Evolutionary conservation across 441 rosid genomes (phyloP).

Genomic region (Manihot esculenta): DNA sequence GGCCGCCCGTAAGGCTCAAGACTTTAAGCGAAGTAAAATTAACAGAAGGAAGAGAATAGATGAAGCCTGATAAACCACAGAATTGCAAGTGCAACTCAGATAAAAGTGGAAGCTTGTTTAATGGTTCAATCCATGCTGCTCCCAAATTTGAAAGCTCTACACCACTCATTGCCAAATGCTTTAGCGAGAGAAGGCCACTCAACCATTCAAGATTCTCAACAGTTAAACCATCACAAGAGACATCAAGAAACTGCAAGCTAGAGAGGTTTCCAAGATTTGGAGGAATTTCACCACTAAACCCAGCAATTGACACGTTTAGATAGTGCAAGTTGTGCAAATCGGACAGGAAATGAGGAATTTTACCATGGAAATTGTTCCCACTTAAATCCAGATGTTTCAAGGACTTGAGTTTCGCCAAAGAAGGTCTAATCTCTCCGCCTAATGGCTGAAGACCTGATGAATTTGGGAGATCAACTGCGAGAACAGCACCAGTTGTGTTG

Average conservation of each 20-base stretch:
- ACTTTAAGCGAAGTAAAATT: slow-evolving; percentile 16
- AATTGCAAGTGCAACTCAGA: neutral
- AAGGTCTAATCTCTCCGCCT: slow-evolving; percentile 41
- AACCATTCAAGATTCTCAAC: slow-evolving; percentile 35
- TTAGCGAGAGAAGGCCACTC: slow-evolving; percentile 31
- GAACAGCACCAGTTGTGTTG: slow-evolving; percentile 9
- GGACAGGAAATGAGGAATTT: slow-evolving; percentile 39
- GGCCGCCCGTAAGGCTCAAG: neutral
- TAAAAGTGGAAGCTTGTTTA: slow-evolving; percentile 25
- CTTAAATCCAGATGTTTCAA: slow-evolving; percentile 40
- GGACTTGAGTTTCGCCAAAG: slow-evolving; percentile 33
- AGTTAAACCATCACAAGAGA: slow-evolving; percentile 27
- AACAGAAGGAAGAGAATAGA: neutral
- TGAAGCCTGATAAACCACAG: neutral
- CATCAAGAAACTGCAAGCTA: slow-evolving; percentile 37
- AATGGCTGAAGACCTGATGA: slow-evolving; percentile 19
- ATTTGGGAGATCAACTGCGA: slow-evolving; percentile 1
- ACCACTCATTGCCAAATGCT: slow-evolving; percentile 25
- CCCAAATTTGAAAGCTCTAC: slow-evolving; percentile 30
- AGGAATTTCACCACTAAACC: slow-evolving; percentile 35
- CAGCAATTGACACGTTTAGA: slow-evolving; percentile 34
- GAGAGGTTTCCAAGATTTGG: slow-evolving; percentile 36
- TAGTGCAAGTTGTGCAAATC: slow-evolving; percentile 28
- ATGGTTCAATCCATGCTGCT: slow-evolving; percentile 17
- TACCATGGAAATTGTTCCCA: slow-evolving; percentile 26